Evolutionary conservation across 139 green algal genomes (phyloP).

Genomic region (Marvania coccoides): DNA sequence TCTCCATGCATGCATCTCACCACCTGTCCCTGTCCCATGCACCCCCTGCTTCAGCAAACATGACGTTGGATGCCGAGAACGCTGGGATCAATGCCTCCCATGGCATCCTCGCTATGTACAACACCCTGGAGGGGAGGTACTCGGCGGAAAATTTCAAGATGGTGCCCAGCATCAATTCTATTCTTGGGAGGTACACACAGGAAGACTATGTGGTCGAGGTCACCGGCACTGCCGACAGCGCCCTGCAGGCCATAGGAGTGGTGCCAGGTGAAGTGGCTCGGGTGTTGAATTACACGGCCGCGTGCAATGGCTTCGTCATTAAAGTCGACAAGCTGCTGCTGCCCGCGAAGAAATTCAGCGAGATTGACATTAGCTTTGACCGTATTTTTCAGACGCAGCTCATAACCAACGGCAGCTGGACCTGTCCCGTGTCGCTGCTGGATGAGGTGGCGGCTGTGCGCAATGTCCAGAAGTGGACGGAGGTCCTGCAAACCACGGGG

Average conservation of each 20-base stretch:
- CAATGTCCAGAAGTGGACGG: background rate
- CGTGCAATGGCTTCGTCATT: background rate
- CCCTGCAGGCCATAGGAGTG: background rate
- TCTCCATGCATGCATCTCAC: background rate
- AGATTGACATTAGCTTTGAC: background rate
- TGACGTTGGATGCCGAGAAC: too few relatives aligned
- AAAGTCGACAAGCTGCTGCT: background rate
- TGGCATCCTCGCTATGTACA: background rate
- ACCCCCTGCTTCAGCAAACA: background rate
- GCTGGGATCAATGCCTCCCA: too few relatives aligned
- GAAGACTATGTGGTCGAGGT: background rate
- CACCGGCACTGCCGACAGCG: background rate
- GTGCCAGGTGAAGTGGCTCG: background rate
- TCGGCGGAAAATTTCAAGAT: background rate
- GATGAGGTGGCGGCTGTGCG: background rate
- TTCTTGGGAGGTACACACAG: background rate
- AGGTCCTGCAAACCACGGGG: background rate
- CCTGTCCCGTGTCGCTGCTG: background rate
- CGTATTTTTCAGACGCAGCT: background rate
- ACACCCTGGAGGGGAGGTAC: background rate
- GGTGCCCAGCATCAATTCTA: background rate
- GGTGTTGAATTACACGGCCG: background rate
- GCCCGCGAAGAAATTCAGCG: background rate
- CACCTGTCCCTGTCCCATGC: background rate
- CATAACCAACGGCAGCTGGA: background rate